Base-by-base conservation (phyloP, 257 asterid species). In the Przewalskia tangutica region DNA sequence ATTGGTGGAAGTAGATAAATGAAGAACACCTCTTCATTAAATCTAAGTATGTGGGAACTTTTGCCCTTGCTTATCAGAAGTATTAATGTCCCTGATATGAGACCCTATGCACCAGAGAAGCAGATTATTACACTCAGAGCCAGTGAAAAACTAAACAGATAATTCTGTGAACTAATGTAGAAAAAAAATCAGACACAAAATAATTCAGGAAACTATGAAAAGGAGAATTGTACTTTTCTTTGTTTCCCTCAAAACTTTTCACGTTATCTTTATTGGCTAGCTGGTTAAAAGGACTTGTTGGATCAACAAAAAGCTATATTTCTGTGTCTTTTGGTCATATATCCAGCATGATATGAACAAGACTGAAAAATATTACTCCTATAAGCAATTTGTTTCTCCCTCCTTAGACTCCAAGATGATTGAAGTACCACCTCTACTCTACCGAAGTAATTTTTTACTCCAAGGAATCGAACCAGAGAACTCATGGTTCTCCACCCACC, bases 1-100 rank as follows among this genome's bases (percentile, higher is more conserved):
- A 95, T 95, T 0, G 99, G 97, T 1, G 99, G 99, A 66, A 95
- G 94, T 79, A 94, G 97, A 85, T 95, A 95, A 36, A 91, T 90
- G 86, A 95, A 95, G 95, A 95, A 95, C 68, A 92, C 77, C 77
- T 94, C 96, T 86, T 95, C 99, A 50, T 92, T 93, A 82, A 95
- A 95, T 85, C 95, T 89, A 82, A 95, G 85, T 83, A 95, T 89
- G 85, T 90, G 99, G 34, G 97, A 95, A 77, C 89, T 92, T 87
- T 83, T 92, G 81, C 97, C 94, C 83, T 91, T 95, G 85, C 96
- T 95, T 70, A 91, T 81, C 40, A 91, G 48, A 91, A 94, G 90
- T 81, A 95, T 86, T 70, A 90, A 80, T 3, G 91, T 87, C 86
- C 97, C 99, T 6, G 90, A 82, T 60, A 85, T 6, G 40, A 87